These are phyloP conservation scores for Ceratocystis harringtonii DNA, from an alignment of 2,329 filamentous ascomycete species.

Conservation along the genomic window DNA sequence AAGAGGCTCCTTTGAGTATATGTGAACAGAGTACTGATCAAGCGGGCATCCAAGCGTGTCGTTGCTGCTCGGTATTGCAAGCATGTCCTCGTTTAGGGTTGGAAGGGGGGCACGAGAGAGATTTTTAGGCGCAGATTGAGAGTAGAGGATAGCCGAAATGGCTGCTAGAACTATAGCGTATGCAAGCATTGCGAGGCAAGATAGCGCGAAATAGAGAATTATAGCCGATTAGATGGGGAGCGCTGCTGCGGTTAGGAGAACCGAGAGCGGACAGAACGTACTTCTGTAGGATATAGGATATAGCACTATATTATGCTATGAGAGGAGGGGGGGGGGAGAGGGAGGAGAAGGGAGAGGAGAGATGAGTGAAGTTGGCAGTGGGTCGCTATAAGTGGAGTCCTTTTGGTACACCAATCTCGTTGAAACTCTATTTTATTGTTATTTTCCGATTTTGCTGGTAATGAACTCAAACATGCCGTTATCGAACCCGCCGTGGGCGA, in stretches of 20 bases:
- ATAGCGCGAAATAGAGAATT: not conserved
- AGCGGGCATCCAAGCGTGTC: slow-evolving; percentile 27
- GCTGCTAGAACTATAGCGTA: slow-evolving; percentile 27
- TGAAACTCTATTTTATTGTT: not conserved
- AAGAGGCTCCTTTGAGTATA: slow-evolving; percentile 27
- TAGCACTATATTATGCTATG: too few species aligned
- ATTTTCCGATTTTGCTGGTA: not conserved
- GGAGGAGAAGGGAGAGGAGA: too few species aligned
- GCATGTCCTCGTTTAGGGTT: slow-evolving; percentile 34
- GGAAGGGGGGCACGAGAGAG: slow-evolving; percentile 29
- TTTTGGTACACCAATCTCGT: not conserved
- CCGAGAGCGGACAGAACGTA: not conserved
- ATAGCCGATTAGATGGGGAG: not conserved
- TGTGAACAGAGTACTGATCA: slow-evolving; percentile 32
- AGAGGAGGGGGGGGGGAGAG: too few species aligned
- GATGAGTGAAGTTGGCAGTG: not conserved
- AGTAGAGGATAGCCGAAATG: slow-evolving; percentile 29
- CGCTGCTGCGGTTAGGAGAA: not conserved
- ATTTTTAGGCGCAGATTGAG: slow-evolving; percentile 30
- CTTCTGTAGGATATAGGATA: too few species aligned
- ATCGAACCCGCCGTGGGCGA: too few species aligned
- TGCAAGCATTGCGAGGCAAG: not conserved
- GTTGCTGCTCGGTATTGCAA: slow-evolving; percentile 32
- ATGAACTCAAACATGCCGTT: not conserved
- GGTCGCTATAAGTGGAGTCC: not conserved